A percentile compares a stretch with the other conserved stretches of the same genome.
Conservation (phyloP, 257 asterid species). For the Fraxinus cuspidata region DNA sequence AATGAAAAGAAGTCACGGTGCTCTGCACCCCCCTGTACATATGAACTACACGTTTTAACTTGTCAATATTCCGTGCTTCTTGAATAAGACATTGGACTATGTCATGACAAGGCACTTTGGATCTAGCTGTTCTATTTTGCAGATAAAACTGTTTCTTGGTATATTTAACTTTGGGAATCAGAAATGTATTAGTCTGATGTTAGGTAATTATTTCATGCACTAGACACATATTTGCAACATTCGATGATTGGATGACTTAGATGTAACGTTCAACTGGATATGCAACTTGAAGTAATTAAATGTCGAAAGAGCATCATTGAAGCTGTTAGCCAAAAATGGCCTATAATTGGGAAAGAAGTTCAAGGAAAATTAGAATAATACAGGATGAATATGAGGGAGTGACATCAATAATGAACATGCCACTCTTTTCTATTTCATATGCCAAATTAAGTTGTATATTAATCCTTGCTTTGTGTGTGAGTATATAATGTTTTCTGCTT, state of each 20-base stretch:
- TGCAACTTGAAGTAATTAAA: conserved; percentile 10
- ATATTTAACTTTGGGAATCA: neutral
- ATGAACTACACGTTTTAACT: neutral
- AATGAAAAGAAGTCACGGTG: neutral
- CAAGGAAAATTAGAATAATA: conserved; percentile 9
- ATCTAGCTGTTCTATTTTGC: conserved; percentile 12
- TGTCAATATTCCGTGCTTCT: neutral
- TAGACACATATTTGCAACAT: neutral
- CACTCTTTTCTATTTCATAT: conserved; percentile 3
- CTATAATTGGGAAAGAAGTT: neutral
- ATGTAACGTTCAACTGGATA: neutral
- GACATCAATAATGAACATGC: neutral
- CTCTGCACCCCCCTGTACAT: neutral
- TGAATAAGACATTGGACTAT: neutral
- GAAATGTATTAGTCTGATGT: neutral
- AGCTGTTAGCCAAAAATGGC: neutral
- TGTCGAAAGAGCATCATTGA: neutral
- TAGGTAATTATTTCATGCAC: neutral
- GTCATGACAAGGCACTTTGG: neutral
- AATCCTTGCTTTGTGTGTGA: neutral
- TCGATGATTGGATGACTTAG: conserved; percentile 4
- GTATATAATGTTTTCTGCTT: conserved; percentile 1
- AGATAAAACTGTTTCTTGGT: neutral
- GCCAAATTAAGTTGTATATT: neutral
- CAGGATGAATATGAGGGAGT: conserved; percentile 8